Evolutionary conservation across 148 eudicot species (phyloP), one percentile per base, ranked within the genome.

Genomic region (Euryodendron excelsum): DNA sequence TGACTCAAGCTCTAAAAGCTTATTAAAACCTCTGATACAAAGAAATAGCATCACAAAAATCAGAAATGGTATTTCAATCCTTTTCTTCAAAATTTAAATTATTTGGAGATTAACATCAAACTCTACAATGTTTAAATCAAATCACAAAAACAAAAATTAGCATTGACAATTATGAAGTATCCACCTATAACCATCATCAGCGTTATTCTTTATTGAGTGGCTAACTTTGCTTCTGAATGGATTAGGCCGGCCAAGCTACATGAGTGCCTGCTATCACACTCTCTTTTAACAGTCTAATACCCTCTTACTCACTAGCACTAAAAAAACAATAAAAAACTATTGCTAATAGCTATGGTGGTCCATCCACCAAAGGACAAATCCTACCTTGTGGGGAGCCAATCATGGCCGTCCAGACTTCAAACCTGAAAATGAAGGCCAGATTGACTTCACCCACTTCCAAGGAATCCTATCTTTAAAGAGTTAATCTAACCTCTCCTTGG

Each of bases 361-460:
- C 80, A 25, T 70, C 75, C 75, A 69, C 47, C 10, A 44, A 45
- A 47, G 23, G 37, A 47, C 21, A 33, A 14, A 5, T 31, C 5
- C 3, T 9, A 27, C n/a, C n/a, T n/a, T n/a, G n/a, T 4, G 41
- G 15, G 27, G 39, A 55, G 34, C 13, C 41, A 21, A 14, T 17
- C 53, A 65, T 68, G 21, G 60, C 73, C 55, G 68, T 47, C 60
- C 80, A 72, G 20, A n/a, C n/a, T 41, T 41, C 8, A 2, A 17
- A 39, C 33, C 21, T 23, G 21, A 48, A 25, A 69, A 69, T 1
- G 21, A 69, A 66, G 48, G 28, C 50, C 12, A 18, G 17, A 86
- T 91, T 71, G 97, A 92, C 77, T 91, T 77, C 66, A 82, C 84
- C 68, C 44, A 63, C 68, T 65, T 20, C 69, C 31, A 64, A 33